Conservation (phyloP, 768 basidiomycete species). For the Sutorius australiensis region DNA sequence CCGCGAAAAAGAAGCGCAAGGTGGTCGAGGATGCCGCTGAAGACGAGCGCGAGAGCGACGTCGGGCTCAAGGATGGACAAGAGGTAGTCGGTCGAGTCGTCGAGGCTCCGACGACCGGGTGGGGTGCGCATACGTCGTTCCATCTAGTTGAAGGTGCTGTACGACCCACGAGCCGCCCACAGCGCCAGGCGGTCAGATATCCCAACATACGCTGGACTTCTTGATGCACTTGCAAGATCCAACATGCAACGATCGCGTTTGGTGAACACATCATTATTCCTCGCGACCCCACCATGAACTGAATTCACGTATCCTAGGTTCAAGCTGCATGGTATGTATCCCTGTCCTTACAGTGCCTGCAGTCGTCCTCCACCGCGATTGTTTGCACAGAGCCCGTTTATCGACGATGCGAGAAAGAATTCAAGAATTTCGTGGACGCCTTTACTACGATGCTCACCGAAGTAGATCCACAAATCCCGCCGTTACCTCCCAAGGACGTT, state of each 20-base stretch:
- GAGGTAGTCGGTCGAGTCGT: slow-evolving; percentile 73
- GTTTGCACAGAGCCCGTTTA: slow-evolving; percentile 23
- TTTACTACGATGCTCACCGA: slow-evolving; percentile 66
- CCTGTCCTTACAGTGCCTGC: background rate
- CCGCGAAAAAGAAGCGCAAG: slow-evolving; percentile 26
- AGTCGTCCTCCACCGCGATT: background rate
- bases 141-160: background rate
- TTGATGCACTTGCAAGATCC: slow-evolving; percentile 66
- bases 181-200: slow-evolving; percentile 86
- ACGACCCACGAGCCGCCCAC: background rate
- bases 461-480: slow-evolving; percentile 81
- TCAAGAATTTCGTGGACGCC: slow-evolving; percentile 75
- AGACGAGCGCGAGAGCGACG: slow-evolving; percentile 35
- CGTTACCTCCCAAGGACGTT: slow-evolving; percentile 86
- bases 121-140: slow-evolving; percentile 41
- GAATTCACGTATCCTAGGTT: slow-evolving; percentile 53
- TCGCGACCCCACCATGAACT: background rate
- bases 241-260: slow-evolving; percentile 78
- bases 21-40: slow-evolving; percentile 9
- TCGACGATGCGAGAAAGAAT: slow-evolving; percentile 76
- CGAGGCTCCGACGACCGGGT: slow-evolving; percentile 78
- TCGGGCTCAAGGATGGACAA: slow-evolving; percentile 58
- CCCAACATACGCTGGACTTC: slow-evolving; percentile 82
- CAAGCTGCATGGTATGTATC: slow-evolving; percentile 60
- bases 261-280: slow-evolving; percentile 41